Conservation (phyloP, 495 filamentous ascomycete species). For the Penicillium alfredii region DNA sequence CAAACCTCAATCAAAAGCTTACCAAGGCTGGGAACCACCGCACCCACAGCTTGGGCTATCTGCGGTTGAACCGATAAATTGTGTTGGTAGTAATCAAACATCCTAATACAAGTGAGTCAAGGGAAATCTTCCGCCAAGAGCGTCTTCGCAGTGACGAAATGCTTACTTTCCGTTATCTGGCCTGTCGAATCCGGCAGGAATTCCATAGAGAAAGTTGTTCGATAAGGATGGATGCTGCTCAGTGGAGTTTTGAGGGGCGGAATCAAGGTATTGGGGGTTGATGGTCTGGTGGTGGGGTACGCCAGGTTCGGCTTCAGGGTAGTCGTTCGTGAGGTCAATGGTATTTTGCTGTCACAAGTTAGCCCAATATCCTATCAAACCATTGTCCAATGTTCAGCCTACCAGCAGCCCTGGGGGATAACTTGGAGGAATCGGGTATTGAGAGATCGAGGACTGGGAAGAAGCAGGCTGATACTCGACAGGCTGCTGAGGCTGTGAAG, state of each 20-base stretch:
- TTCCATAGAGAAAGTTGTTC: constrained; percentile 28
- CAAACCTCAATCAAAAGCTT: no score
- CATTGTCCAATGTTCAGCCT: background rate
- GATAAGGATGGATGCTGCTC: constrained; percentile 13
- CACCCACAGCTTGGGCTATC: constrained; percentile 4
- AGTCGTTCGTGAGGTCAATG: constrained; percentile 32
- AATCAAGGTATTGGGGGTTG: constrained; percentile 36
- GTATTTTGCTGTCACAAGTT: constrained; percentile 19
- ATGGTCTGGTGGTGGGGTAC: constrained; percentile 32
- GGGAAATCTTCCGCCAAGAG: no score
- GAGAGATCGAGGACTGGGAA: constrained; percentile 18
- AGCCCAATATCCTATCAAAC: no score
- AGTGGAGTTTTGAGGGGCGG: constrained; percentile 17
- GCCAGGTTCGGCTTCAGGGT: constrained; percentile 19
- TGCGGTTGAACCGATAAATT: constrained; percentile 23
- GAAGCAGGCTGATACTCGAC: constrained; percentile 12
- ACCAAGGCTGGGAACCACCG: background rate
- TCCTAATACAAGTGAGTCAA: constrained; percentile 7
- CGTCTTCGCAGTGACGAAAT: no score
- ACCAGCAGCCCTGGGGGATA: constrained; percentile 25
- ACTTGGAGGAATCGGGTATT: constrained; percentile 22
- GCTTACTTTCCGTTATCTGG: constrained; percentile 26
- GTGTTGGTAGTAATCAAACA: constrained; percentile 30
- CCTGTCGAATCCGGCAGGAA: constrained; percentile 22
- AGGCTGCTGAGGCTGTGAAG: constrained; percentile 22